Base-by-base conservation (phyloP, 495 filamentous ascomycete genomes). In the Daldinia bambusicola region DNA sequence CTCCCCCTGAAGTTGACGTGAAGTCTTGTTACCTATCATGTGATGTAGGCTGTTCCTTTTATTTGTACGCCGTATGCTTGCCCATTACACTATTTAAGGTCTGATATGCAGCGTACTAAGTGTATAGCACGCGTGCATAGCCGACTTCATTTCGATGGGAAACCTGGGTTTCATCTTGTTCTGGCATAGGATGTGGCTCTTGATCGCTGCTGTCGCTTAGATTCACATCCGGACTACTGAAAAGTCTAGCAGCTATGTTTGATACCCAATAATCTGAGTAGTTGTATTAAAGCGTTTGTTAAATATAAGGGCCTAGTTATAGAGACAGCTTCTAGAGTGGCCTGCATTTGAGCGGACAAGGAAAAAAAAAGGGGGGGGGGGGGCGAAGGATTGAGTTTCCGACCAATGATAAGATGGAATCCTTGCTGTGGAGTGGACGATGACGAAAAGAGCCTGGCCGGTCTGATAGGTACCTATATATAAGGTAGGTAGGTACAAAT, bases 141-240 rank as follows among this genome's bases (percentile, higher is more conserved):
- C n/a, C n/a, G n/a, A n/a, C 30, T 56, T 26, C 26, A 48, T 18
- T 71, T 71, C 40, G 1, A 66, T 71, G 62, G 62, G 62, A 9
- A 51, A 43, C 2, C 26, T 30, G 1, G 69, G 62, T 3, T 66
- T 58, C 22, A 37, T 71, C 12, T 18, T 67, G 7, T 67, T 18
- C 20, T 71, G 69, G 69, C 67, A 71, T 34, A 63, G 69, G 26
- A 71, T 71, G 63, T 71, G 69, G 69, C 32, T 71, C 52, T 22
- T 71, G 36, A 66, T 71, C 10, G 58, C 55, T 38, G 57, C 53
- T 41, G 69, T 63, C 18, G 56, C 69, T 31, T 71, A 63, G 69
- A 63, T 71, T 45, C 45, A 63, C n/a, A 66, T 51, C 9, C 63
- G 62, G 69, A 22, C 61, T 22, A 56, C 68, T 30, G 68, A 69